Base-by-base conservation (phyloP, 2,329 filamentous ascomycete genomes). In the Colletotrichum tofieldiae region DNA sequence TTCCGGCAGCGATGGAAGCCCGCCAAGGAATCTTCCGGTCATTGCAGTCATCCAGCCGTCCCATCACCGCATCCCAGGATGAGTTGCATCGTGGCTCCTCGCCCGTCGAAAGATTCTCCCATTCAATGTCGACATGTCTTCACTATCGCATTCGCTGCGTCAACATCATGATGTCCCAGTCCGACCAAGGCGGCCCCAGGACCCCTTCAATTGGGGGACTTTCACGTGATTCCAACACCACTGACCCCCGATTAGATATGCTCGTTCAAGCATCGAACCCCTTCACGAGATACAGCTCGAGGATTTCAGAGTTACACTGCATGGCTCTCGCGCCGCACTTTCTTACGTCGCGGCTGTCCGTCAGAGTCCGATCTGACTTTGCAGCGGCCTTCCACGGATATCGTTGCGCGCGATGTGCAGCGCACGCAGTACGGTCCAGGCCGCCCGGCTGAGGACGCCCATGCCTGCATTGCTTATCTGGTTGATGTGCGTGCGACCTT, bases 361-460 rank as follows among this genome's bases (percentile, higher is more conserved):
- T 55, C 26, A 43, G 23, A 8, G 41, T 49, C 61, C 9, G 37
- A 23, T 62, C 49, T 47, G 64, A 52, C 49, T 45, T 55, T 29
- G 11, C 47, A 18, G 51, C 68, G 51, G 64, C 64, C 51, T 51
- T 56, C 16, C 18, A 41, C 56, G 49, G 41, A 52, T 62, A 20
- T 41, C 35, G n/a, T 14, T 5, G 32, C 12, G 59, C 32, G 52
- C 43, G 20, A 37, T 18, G 52, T 63, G 11, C 23, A 23, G 52
- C 29, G 35, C n/a, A 51, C 49, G 12, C 49, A 56, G 35, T 16
- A 49, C 51, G 64, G 68, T 39, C 64, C 29, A 68, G 51, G 35
- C 68, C 65, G 61, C 52, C 41, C 67, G 26, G 62, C 11, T 37
- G 59, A 29, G 58, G 49, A 62, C 20, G 41, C 45, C 58, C 65